Evolutionary conservation across 2,329 filamentous ascomycete genomes (phyloP).

Genomic region (Fusarium heterosporum): DNA sequence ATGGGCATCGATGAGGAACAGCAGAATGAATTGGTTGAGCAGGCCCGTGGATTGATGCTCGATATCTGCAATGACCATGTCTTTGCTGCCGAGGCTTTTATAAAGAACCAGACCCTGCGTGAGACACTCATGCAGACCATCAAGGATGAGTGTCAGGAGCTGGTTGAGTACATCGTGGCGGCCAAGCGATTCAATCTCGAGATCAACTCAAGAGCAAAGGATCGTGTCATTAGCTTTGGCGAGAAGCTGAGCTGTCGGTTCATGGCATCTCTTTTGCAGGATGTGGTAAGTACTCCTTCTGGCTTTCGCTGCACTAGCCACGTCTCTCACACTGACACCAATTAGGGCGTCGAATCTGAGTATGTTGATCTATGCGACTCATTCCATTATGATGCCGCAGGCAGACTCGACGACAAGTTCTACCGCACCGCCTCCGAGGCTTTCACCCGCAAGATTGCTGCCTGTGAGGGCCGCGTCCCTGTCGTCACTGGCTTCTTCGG

Average conservation of each 20-base stretch:
- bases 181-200: slow-evolving; percentile 76
- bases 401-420: slow-evolving; percentile 73
- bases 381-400: slow-evolving; percentile 73
- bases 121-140: slow-evolving; percentile 73
- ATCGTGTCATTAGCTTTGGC: slow-evolving; percentile 92
- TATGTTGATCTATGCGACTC: slow-evolving; percentile 91
- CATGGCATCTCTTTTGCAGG: slow-evolving; percentile 86
- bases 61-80: slow-evolving; percentile 88
- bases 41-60: slow-evolving; percentile 80
- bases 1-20: slow-evolving; percentile 66
- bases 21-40: slow-evolving; percentile 62
- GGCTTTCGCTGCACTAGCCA: slow-evolving; percentile 19
- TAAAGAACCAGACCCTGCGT: slow-evolving; percentile 68
- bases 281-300: slow-evolving; percentile 62
- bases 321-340: slow-evolving; percentile 43
- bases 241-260: slow-evolving; percentile 96
- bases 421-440: slow-evolving; percentile 73
- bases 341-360: slow-evolving; percentile 80
- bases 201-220: slow-evolving; percentile 81
- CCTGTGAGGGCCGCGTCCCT: slow-evolving; percentile 76
- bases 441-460: slow-evolving; percentile 72
- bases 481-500: slow-evolving; percentile 96
- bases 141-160: slow-evolving; percentile 80
- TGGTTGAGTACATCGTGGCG: slow-evolving; percentile 78
- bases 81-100: slow-evolving; percentile 72